Evolutionary conservation across 805 yeast species (phyloP).

Genomic region (Wickerhamiella nectarea): DNA sequence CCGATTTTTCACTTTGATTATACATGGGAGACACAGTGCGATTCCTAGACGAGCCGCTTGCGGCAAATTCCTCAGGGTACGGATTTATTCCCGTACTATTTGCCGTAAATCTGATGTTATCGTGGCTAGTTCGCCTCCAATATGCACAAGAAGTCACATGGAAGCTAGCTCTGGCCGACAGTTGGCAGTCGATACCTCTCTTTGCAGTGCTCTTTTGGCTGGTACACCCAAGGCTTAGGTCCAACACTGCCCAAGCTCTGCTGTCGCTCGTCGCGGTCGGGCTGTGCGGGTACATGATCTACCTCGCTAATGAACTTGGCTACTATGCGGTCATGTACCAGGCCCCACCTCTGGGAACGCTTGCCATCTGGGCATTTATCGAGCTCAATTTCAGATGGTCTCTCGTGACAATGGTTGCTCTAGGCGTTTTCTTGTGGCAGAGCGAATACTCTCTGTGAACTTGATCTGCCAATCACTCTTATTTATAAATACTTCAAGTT

Average conservation of each 20-base stretch:
- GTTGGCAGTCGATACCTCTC: conserved; percentile 22
- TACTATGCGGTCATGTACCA: conserved; percentile 28
- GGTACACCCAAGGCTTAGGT: conserved; percentile 19
- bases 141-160: conserved; percentile 22
- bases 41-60: conserved; percentile 7
- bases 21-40: background rate
- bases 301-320: conserved; percentile 25
- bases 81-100: conserved; percentile 20
- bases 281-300: conserved; percentile 26
- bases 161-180: conserved; percentile 14
- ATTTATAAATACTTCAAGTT: too few species aligned
- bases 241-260: background rate
- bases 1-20: conserved; percentile 14
- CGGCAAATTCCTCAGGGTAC: conserved; percentile 1
- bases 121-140: conserved; percentile 27
- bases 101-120: conserved; percentile 26
- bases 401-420: conserved; percentile 18
- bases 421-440: conserved; percentile 19
- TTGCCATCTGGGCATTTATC: conserved; percentile 29
- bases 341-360: conserved; percentile 31
- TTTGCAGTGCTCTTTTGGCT: conserved; percentile 21
- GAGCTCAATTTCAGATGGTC: conserved; percentile 29
- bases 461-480: too few species aligned
- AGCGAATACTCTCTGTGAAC: conserved; percentile 13
- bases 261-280: conserved; percentile 18